Percentiles rank a stretch among this genome's conserved stretches.
Conservation (phyloP, 176 grass and related monocot species). For the Hordeum vulgare region MorexV3_pseudomolecules_assembly NC_058522.1:36661749-36662248, state of each 20-base stretch:
- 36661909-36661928: conserved; percentile 73
- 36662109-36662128: conserved; percentile 77
- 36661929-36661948: conserved; percentile 81
- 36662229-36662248: conserved; percentile 69
- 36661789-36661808: conserved; percentile 42
- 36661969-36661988: conserved; percentile 47
- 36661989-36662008: conserved; percentile 51
- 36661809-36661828: conserved; percentile 1
- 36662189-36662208: conserved; percentile 52
- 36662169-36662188: conserved; percentile 47
- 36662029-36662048: conserved; percentile 56
- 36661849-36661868: conserved; percentile 7
- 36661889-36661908: conserved; percentile 57
- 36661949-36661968: conserved; percentile 67
- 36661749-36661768: conserved; percentile 47
- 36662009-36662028: conserved; percentile 50
- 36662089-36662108: conserved; percentile 53
- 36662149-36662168: conserved; percentile 53
- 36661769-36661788: conserved; percentile 46
- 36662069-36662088: conserved; percentile 58
- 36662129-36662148: conserved; percentile 74
- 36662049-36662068: conserved; percentile 53
- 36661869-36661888: conserved; percentile 22
- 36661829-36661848: background rate
- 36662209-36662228: conserved; percentile 50